Base-by-base conservation (phyloP, 1,284 basidiomycete genomes). In the Irpex sp. region DNA sequence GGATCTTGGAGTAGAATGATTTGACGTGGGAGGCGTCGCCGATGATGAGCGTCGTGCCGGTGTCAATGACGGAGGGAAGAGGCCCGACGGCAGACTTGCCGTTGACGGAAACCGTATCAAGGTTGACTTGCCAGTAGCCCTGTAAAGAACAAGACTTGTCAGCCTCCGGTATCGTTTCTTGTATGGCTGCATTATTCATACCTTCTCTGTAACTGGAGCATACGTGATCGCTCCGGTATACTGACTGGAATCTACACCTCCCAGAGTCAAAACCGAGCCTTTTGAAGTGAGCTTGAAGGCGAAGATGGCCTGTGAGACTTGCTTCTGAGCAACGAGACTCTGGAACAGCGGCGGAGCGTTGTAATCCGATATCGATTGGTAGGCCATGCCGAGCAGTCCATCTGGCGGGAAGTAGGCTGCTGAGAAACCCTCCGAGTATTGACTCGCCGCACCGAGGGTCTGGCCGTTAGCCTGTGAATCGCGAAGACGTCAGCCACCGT, bases 211-310 rank as follows among this genome's bases (percentile, higher is more conserved):
- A 4, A 82, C 75, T 26, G 73, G 73, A 19, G 71, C 64, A 40
- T 77, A 74, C 9, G 79, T 76, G 62, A 81, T 70, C 19, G 64
- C 64, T 62, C 73, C 82, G n/a, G 69, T 76, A 69, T 80, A 82
- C 54, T 79, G 68, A 3, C 65, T 56, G 7, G 64, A 66, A 68
- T 86, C 75, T 0, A 77, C 74, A 7, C 84, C 87, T 55, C 89
- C 89, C 58, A 91, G 74, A 67, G 76, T 81, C 9, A 91, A 81
- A 69, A 85, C 81, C 19, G 82, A 80, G 4, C 77, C 78, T 37
- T 66, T 63, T 1, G 67, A 57, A 8, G 79, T 73, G 48, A 90
- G 78, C 64, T 84, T 83, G 72, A 91, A 82, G 26, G 79, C 79
- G 68, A 89, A 89, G 55, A 82, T 77, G 34, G 75, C 69, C n/a